Evolutionary conservation across 306 rosid species (phyloP), one percentile per base, ranked within the genome.

Genomic region (Hippophae tibetana): DNA sequence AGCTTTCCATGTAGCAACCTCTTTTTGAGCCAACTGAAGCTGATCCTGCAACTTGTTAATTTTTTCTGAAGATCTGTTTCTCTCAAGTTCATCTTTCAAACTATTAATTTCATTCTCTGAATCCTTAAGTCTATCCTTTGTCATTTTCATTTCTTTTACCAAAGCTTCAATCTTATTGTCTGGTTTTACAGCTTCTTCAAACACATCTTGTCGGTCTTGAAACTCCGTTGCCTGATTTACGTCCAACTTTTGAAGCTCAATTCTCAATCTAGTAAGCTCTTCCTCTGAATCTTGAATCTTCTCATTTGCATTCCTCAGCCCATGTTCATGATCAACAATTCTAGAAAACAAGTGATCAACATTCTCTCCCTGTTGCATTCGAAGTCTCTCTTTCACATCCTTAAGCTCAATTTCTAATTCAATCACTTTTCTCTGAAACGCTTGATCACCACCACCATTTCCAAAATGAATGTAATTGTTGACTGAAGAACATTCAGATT

Each of bases 401-500:
- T 89, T 95, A 7, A 87, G 89, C 78, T 90, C 96, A 50, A 74
- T 74, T 74, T 92, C 99, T 84, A 88, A 72, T 13, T 88, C 96
- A 38, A 76, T 47, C 57, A 80, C 78, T 79, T 73, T 92, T 75
- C 86, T 83, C 61, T 69, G 82, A 45, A 71, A 60, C 60, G 67
- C 85, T 9, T 69, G 79, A 62, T 84, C 90, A 57, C 73, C 69
- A 31, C 38, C 38, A 47, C 82, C 80, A 59, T 67, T 81, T 54
- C 70, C 79, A 0, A 62, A 74, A 64, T 76, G 62, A 58, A 31
- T 4, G 67, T 92, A 85, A 67, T 92, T 92, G 72, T 93, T 88
- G 60, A 88, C 90, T 1, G 99, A 93, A 7, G 90, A 88, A 70
- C 77, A 89, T 71, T 93, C 99, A 14, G 99, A 93, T 74, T 88